These are phyloP conservation scores for Colletotrichum sp. DNA, from an alignment of 2,329 filamentous ascomycete genomes.

Conservation along the genomic window DNA sequence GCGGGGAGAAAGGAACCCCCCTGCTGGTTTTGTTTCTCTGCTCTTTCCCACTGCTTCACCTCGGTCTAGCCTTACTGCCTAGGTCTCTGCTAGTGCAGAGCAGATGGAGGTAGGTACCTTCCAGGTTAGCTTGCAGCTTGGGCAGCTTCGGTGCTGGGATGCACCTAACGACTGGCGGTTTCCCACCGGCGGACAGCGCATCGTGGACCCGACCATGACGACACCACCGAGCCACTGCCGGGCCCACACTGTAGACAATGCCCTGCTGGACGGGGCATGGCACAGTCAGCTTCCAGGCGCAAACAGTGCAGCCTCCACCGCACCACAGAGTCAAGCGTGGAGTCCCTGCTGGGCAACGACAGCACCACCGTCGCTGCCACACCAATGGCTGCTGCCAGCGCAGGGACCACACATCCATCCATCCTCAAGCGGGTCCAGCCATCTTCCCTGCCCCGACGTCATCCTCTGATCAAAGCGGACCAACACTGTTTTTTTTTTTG, in stretches of 20 bases:
- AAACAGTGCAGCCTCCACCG: background rate
- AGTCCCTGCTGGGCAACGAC: constrained; percentile 1
- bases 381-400: background rate
- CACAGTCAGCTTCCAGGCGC: background rate
- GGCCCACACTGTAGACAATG: background rate
- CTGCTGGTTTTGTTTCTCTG: background rate
- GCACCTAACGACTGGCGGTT: background rate
- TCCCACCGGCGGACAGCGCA: constrained; percentile 8
- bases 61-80: background rate
- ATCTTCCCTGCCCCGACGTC: constrained; percentile 3
- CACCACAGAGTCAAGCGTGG: background rate
- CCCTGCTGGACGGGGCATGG: background rate
- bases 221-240: constrained; percentile 21
- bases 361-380: background rate
- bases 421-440: background rate
- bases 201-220: constrained; percentile 17
- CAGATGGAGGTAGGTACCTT: too few relatives aligned
- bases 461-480: background rate
- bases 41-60: background rate
- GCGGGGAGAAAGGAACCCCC: background rate
- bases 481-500: background rate
- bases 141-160: background rate
- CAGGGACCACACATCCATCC: background rate
- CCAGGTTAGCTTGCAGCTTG: background rate
- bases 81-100: too few relatives aligned